Evolutionary conservation across 352 stramenopile genomes (phyloP).

Genomic region (Globisporangium acanthophoron): DNA sequence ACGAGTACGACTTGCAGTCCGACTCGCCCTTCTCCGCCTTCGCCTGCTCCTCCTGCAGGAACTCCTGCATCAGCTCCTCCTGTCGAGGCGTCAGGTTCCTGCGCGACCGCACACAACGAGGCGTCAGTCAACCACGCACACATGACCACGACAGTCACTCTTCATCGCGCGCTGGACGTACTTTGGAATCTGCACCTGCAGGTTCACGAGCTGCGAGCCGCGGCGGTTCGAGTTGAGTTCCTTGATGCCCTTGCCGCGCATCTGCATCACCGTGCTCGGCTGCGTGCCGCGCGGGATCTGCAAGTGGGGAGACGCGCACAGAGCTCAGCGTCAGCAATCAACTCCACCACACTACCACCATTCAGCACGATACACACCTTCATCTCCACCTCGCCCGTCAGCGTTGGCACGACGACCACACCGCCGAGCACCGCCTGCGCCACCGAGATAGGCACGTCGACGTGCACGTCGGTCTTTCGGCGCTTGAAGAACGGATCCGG

Average conservation of each 20-base stretch:
- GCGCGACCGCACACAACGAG: background rate
- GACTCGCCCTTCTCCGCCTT: slow-evolving; percentile 63
- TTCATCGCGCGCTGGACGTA: slow-evolving; percentile 23
- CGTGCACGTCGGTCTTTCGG: slow-evolving; percentile 92
- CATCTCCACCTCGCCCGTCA: slow-evolving; percentile 96
- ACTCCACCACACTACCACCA: background rate
- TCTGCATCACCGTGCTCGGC: slow-evolving; percentile 94
- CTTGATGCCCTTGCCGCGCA: slow-evolving; percentile 96
- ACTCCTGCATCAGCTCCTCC: slow-evolving; percentile 95
- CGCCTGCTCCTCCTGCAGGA: slow-evolving; percentile 87
- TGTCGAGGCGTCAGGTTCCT: slow-evolving; percentile 91
- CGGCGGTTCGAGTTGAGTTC: slow-evolving; percentile 89
- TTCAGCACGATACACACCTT: slow-evolving; percentile 61
- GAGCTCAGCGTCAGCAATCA: background rate
- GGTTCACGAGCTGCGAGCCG: slow-evolving; percentile 96
- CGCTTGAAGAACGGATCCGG: slow-evolving; percentile 95
- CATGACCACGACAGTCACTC: background rate
- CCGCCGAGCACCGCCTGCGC: slow-evolving; percentile 92
- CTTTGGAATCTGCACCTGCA: slow-evolving; percentile 95
- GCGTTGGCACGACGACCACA: slow-evolving; percentile 94
- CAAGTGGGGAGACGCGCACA: background rate
- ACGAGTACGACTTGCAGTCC: slow-evolving; percentile 80
- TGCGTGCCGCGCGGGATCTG: slow-evolving; percentile 92
- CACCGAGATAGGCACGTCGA: slow-evolving; percentile 92
- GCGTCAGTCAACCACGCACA: background rate